phyloP scores from a whole-genome alignment of 352 stramenopile genomes.

The Phytophthora pluvialis region DNA sequence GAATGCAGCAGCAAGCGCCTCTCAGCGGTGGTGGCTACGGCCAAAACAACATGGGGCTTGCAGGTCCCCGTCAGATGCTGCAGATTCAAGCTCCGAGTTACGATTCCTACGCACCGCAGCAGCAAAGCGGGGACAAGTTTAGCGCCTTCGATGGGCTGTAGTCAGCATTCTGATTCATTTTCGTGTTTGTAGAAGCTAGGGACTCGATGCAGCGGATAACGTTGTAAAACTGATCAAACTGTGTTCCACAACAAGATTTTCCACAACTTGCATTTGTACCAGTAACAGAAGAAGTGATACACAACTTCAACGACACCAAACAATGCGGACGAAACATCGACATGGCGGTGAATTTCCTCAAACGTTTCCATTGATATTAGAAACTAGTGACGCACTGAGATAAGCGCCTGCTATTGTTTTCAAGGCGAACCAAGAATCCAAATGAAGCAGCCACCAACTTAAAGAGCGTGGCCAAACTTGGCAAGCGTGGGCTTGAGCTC shows the following conservation, averaged over 20 bases:
- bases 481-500: conserved; percentile 88
- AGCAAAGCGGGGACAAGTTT: conserved; percentile 71
- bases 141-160: conserved; percentile 84
- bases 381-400: conserved; percentile 34
- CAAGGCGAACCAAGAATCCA: conserved; percentile 36
- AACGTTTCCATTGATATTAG: conserved; percentile 47
- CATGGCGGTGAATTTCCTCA: conserved; percentile 37
- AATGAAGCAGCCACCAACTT: conserved; percentile 39
- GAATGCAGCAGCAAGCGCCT: conserved; percentile 59
- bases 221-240: conserved; percentile 20
- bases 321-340: not conserved
- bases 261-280: not conserved
- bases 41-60: conserved; percentile 48
- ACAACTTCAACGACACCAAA: not conserved
- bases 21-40: conserved; percentile 51
- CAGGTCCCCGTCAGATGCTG: conserved; percentile 66
- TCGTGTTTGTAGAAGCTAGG: conserved; percentile 47
- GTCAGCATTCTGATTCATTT: conserved; percentile 27
- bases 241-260: not conserved
- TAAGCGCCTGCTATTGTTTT: conserved; percentile 35
- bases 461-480: conserved; percentile 82
- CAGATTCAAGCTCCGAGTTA: conserved; percentile 73
- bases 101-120: conserved; percentile 57
- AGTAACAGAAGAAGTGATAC: too few relatives aligned
- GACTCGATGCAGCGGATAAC: conserved; percentile 12